These are phyloP conservation scores for Triticum turgidum DNA, from an alignment of 176 grass and related monocot species.

Conservation along the genomic window DNA sequence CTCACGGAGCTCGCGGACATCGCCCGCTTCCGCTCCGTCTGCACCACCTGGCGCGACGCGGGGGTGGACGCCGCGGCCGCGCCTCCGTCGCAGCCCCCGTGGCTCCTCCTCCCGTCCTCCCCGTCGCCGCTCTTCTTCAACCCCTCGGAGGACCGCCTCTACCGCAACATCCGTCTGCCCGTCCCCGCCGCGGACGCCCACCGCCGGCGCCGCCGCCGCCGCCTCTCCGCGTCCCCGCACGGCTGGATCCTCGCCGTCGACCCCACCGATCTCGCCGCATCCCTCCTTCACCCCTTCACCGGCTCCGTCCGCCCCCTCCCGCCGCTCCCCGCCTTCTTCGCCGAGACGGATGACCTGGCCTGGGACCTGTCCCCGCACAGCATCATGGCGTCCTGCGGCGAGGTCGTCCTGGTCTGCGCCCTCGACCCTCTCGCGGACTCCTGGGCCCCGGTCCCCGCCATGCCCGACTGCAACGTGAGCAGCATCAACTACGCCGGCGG, in stretches of 20 bases:
- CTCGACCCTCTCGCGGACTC: slow-evolving; percentile 8
- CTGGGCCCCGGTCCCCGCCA: slow-evolving; percentile 33
- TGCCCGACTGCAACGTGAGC: slow-evolving; percentile 35
- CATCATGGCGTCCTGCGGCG: slow-evolving; percentile 51
- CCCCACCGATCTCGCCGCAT: slow-evolving; percentile 16
- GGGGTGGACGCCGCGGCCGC: slow-evolving; percentile 16
- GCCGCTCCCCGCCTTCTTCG: slow-evolving; percentile 43
- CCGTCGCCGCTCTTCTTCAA: slow-evolving; percentile 43
- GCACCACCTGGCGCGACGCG: slow-evolving; percentile 49
- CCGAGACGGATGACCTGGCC: slow-evolving; percentile 44
- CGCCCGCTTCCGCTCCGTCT: slow-evolving; percentile 54
- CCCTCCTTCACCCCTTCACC: slow-evolving; percentile 53
- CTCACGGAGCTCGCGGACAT: slow-evolving; percentile 53
- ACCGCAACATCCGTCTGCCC: slow-evolving; percentile 38
- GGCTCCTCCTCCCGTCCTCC: slow-evolving; percentile 45
- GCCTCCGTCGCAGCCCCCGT: slow-evolving; percentile 34
- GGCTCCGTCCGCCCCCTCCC: slow-evolving; percentile 32
- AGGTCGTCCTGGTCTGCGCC: slow-evolving; percentile 46
- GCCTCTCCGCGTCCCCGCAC: slow-evolving; percentile 45
- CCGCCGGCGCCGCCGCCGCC: slow-evolving; percentile 10
- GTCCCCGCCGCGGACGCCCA: neutral
- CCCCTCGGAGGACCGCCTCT: slow-evolving; percentile 51
- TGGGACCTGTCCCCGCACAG: slow-evolving; percentile 52
- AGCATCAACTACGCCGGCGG: slow-evolving; percentile 51
- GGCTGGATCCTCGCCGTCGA: slow-evolving; percentile 43